phyloP scores from a whole-genome alignment of 257 asterid species.

The Handroanthus guayacan region DNA sequence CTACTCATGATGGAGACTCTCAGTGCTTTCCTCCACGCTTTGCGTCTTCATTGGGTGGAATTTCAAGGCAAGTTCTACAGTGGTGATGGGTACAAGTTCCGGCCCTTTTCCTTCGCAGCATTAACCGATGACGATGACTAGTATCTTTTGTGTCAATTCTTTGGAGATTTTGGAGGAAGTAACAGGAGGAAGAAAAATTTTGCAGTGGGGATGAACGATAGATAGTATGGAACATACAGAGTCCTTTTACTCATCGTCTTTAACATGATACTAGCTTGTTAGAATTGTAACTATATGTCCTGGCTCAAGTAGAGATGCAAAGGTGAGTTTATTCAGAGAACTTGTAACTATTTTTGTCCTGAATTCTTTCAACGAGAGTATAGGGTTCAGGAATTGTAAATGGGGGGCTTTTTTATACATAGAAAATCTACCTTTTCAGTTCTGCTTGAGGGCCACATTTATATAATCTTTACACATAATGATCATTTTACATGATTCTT shows the following conservation, averaged over 20 bases:
- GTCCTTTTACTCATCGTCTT: constrained; percentile 32
- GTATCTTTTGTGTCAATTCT: constrained; percentile 20
- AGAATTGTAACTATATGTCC: constrained; percentile 39
- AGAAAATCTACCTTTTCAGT: constrained; percentile 29
- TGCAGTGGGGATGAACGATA: constrained; percentile 34
- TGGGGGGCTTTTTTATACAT: constrained; percentile 33
- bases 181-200: constrained; percentile 37
- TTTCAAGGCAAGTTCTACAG: constrained; percentile 84
- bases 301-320: constrained; percentile 31
- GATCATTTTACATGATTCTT: neutral
- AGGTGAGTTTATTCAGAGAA: neutral
- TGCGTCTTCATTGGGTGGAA: constrained; percentile 99
- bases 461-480: constrained; percentile 30
- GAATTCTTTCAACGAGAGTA: constrained; percentile 28
- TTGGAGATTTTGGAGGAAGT: constrained; percentile 34
- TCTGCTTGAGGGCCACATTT: constrained; percentile 34
- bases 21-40: constrained; percentile 92
- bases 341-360: constrained; percentile 15
- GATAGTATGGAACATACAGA: constrained; percentile 26
- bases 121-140: constrained; percentile 76
- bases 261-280: constrained; percentile 42
- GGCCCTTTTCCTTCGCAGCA: constrained; percentile 77
- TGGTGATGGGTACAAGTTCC: constrained; percentile 92
- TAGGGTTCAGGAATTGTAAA: constrained; percentile 47
- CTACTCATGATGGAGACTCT: constrained; percentile 96